Conservation (phyloP, 352 stramenopile species). For the Thalassiosira pacifica region DNA sequence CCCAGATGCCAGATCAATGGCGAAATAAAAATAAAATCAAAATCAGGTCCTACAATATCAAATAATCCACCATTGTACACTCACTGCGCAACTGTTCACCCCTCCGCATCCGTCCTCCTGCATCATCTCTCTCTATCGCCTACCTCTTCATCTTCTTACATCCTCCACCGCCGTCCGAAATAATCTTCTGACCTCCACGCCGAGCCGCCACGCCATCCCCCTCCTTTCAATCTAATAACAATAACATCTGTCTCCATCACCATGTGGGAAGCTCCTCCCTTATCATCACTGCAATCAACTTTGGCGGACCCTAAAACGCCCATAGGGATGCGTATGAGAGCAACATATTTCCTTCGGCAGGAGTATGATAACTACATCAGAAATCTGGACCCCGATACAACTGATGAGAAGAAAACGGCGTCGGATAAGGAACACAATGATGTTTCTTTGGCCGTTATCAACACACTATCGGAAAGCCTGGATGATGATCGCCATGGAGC, state of each 20-base stretch:
- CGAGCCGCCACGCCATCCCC: too few relatives aligned
- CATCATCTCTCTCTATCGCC: too few relatives aligned
- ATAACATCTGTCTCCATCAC: background rate
- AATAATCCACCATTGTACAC: too few relatives aligned
- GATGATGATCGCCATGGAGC: conserved; percentile 68
- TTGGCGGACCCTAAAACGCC: conserved; percentile 72
- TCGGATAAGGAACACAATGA: conserved; percentile 25
- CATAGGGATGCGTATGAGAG: conserved; percentile 86
- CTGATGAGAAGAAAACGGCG: conserved; percentile 23
- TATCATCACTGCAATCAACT: conserved; percentile 66
- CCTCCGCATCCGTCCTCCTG: too few relatives aligned
- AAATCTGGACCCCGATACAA: conserved; percentile 30
- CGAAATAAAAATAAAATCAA: background rate
- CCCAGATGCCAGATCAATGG: background rate
- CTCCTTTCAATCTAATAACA: too few relatives aligned
- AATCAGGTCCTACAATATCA: too few relatives aligned
- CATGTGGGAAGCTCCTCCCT: conserved; percentile 68
- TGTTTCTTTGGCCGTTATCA: conserved; percentile 60
- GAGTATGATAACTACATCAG: conserved; percentile 65
- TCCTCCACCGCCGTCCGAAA: too few relatives aligned
- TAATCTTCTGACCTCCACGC: too few relatives aligned
- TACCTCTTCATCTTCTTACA: too few relatives aligned
- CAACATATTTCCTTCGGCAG: conserved; percentile 84
- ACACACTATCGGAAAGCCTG: conserved; percentile 68
- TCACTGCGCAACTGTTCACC: too few relatives aligned